Evolutionary conservation across 306 rosid species (phyloP), one percentile per base, ranked within the genome.

Genomic region (Dicorynia guianensis): DNA sequence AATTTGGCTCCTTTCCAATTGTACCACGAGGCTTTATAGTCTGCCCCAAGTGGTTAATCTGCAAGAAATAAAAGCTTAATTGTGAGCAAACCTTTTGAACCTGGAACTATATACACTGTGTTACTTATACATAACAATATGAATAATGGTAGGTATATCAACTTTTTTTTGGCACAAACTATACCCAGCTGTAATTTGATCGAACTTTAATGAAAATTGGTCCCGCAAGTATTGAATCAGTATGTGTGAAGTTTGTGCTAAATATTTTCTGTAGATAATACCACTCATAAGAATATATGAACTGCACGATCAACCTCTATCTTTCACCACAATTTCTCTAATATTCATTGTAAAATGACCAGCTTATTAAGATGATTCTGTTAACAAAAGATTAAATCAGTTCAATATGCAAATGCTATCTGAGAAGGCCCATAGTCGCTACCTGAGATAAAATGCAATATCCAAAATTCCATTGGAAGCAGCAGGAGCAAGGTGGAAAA

Each of bases 11-110:
- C 72, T 39, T 78, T 73, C 81, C 61, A 57, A 71, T 74, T 83
- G 67, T 57, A 72, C 66, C 77, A 82, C 35, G 40, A 61, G 74
- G 67, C 53, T 67, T 77, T 72, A 33, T 36, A 70, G 48, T 65
- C 85, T 82, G 66, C 79, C 76, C 79, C 17, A 73, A 59, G 76
- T 74, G 74, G 61, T 70, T 85, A 84, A 88, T 76, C 91, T 93
- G 78, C 20, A 77, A 75, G 78, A 89, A 77, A 72, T 35, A 53
- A 58, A 76, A 43, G 38, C 67, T 47, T 49, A 72, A 79, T 63
- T 56, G 68, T 76, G 46, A 79, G 68, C 43, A 59, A 43, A 44
- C 11, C 44, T 62, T 52, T 57, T 3, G 20, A 62, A 65, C 43
- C n/a, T 33, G 5, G 11, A 44, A 54, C 18, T n/a, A 55, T 20